A percentile compares a stretch with the other conserved stretches of the same genome.
Evolutionary conservation across 1,284 basidiomycete genomes (phyloP).

Genomic region (Volvariella volvacea): DNA sequence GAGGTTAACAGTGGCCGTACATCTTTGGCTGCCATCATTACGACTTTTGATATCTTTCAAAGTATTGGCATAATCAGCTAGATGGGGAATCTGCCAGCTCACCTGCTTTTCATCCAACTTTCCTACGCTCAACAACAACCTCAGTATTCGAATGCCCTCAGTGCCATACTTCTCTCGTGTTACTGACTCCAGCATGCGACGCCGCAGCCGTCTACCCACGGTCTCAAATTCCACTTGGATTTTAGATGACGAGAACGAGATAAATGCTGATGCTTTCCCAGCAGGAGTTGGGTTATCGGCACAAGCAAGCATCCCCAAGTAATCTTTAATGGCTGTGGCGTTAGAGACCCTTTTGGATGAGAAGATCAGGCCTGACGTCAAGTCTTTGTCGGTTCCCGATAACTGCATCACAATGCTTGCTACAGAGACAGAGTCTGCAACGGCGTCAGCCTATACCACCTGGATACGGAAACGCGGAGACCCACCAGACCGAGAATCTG

Average conservation of each 20-base stretch:
- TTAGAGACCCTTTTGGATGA: constrained; percentile 52
- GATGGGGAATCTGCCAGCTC: constrained; percentile 14
- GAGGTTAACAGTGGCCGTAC: constrained; percentile 77
- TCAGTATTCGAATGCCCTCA: constrained; percentile 79
- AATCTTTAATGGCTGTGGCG: constrained; percentile 63
- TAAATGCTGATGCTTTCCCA: constrained; percentile 60
- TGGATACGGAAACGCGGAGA: constrained; percentile 3
- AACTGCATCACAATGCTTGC: constrained; percentile 55
- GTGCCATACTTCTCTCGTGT: constrained; percentile 83
- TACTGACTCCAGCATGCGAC: constrained; percentile 73
- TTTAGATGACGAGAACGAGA: constrained; percentile 65
- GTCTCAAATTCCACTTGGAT: constrained; percentile 80
- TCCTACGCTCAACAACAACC: constrained; percentile 80
- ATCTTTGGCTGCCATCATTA: constrained; percentile 88
- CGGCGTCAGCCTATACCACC: constrained; percentile 9
- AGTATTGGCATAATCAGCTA: constrained; percentile 1
- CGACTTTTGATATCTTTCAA: constrained; percentile 82
- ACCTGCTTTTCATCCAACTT: constrained; percentile 97
- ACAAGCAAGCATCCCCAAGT: constrained; percentile 66
- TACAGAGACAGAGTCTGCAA: constrained; percentile 55
- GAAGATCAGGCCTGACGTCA: constrained; percentile 52
- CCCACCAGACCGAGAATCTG: constrained; percentile 62
- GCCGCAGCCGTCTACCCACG: constrained; percentile 66
- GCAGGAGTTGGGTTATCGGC: constrained; percentile 75
- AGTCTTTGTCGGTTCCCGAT: constrained; percentile 43